These are phyloP conservation scores for Aspergillus funiculosus DNA, from an alignment of 495 filamentous ascomycete genomes.

Conservation along the genomic window DNA sequence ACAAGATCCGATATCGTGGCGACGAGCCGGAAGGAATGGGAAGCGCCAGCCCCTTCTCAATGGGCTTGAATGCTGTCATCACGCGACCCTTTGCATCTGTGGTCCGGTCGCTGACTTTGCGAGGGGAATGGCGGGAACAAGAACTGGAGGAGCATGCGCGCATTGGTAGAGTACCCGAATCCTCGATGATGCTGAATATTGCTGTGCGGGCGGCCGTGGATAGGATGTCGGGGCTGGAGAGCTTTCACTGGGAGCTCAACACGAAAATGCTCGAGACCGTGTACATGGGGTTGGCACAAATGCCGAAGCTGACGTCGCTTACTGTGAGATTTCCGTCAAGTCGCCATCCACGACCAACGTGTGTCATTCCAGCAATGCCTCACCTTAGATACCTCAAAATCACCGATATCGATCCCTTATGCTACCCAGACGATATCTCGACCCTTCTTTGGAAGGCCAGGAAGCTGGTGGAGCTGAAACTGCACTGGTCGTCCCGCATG, in stretches of 20 bases:
- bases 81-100: conserved; percentile 48
- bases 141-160: conserved; percentile 53
- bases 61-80: conserved; percentile 57
- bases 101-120: conserved; percentile 47
- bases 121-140: conserved; percentile 54
- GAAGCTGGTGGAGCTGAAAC: conserved; percentile 48
- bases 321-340: conserved; percentile 51
- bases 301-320: conserved; percentile 47
- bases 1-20: conserved; percentile 53
- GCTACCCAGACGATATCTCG: conserved; percentile 60
- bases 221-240: conserved; percentile 50
- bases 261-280: conserved; percentile 58
- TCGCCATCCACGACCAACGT: conserved; percentile 53
- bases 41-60: conserved; percentile 55
- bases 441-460: conserved; percentile 47
- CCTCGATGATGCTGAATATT: conserved; percentile 59
- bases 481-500: conserved; percentile 62
- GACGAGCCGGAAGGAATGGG: conserved; percentile 57
- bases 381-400: conserved; percentile 48
- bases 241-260: conserved; percentile 58
- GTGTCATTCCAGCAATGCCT: conserved; percentile 52
- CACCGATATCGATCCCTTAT: conserved; percentile 58
- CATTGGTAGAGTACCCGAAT: conserved; percentile 55
- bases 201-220: conserved; percentile 54
- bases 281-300: conserved; percentile 48